phyloP scores from a whole-genome alignment of 2,329 filamentous ascomycete genomes.

The Cercospora canescens region DNA sequence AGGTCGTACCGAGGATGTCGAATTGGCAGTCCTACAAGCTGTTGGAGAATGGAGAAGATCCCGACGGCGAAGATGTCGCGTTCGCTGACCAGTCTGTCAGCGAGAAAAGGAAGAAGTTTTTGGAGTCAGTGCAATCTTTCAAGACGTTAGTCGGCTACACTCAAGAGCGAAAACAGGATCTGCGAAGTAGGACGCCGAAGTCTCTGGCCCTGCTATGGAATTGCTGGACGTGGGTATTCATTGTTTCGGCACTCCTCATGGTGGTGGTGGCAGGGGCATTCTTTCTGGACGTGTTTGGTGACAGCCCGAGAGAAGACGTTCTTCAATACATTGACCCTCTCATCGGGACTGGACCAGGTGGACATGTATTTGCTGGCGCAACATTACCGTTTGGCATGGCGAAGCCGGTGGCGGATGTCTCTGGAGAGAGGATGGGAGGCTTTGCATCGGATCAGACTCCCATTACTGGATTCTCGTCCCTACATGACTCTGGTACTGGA shows the following conservation, averaged over 20 bases:
- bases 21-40: constrained; percentile 21
- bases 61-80: not conserved
- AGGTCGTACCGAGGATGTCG: constrained; percentile 16
- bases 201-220: constrained; percentile 11
- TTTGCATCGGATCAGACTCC: constrained; percentile 51
- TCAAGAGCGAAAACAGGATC: constrained; percentile 1
- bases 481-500: constrained; percentile 53
- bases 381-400: constrained; percentile 47
- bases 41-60: constrained; percentile 21
- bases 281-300: constrained; percentile 20
- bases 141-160: constrained; percentile 9
- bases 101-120: constrained; percentile 4
- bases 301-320: constrained; percentile 31
- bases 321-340: constrained; percentile 24
- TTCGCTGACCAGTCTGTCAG: constrained; percentile 4
- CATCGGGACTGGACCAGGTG: constrained; percentile 25
- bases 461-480: constrained; percentile 44
- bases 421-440: constrained; percentile 41
- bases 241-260: constrained; percentile 13
- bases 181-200: not conserved
- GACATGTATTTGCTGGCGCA: constrained; percentile 47
- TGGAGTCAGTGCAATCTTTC: constrained; percentile 14
- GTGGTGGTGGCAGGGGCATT: constrained; percentile 11
- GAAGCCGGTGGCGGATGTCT: constrained; percentile 40
- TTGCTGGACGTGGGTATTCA: constrained; percentile 15